Evolutionary conservation across 2,329 filamentous ascomycete genomes (phyloP), one percentile per base, ranked within the genome.

Genomic region (Scolecobasidium constrictum): DNA sequence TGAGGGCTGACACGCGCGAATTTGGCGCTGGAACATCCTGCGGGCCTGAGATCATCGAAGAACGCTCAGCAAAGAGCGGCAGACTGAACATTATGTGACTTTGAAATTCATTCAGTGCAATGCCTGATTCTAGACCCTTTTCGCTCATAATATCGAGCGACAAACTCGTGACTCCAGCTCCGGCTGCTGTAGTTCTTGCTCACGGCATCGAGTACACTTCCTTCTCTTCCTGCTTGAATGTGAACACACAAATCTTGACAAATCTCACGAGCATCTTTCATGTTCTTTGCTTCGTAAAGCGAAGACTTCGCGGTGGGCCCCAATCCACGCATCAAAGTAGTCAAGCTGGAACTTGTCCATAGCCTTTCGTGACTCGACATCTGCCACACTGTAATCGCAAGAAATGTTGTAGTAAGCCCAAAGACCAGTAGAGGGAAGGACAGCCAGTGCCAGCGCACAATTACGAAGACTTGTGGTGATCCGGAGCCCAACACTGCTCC

Each of bases 191-290:
- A n/a, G n/a, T n/a, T n/a, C n/a, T n/a, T n/a, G n/a, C n/a, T n/a
- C n/a, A n/a, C n/a, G n/a, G n/a, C 6, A 18, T 42, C 39, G 4
- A 42, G 15, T 11, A 17, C 34, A 3, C 23, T 17, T 33, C 39
- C 39, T 19, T 42, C 39, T 18, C 20, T 35, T n/a, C 34, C 23
- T 18, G n/a, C 22, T 3, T 35, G 16, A 11, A 42, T n/a, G 28
- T 19, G 12, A 13, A 42, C 39, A 42, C 16, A 20, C 39, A 42
- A 13, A 3, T 5, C 5, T 17, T 11, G 20, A n/a, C 22, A 22
- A n/a, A 18, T 42, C 5, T n/a, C n/a, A n/a, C n/a, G n/a, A n/a
- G n/a, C n/a, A 21, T 42, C 26, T 13, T 35, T n/a, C 39, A 35
- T 42, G 6, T 12, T 42, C 23, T 26, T 7, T 11, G 16, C 9